A percentile compares a stretch with the other conserved stretches of the same genome.
phyloP scores from a whole-genome alignment of 352 stramenopile genomes.

The Globisporangium cederbergense region DNA sequence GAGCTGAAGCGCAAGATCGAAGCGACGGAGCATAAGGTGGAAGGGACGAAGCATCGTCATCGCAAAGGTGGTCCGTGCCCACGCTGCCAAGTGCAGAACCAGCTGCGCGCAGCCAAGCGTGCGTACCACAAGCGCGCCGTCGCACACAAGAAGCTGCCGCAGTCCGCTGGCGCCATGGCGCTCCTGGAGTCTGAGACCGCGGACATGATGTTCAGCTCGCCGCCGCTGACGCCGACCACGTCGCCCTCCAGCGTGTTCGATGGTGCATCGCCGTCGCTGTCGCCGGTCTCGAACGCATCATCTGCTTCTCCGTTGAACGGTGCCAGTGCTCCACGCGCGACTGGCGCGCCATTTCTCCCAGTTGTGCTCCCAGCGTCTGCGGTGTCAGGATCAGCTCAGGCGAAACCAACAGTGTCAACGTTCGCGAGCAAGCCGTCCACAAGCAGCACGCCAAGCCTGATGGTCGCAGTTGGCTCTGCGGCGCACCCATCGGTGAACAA shows the following conservation, averaged over 20 bases:
- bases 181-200: slow-evolving; percentile 11
- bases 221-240: slow-evolving; percentile 12
- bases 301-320: slow-evolving; percentile 7
- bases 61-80: slow-evolving; percentile 79
- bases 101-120: slow-evolving; percentile 72
- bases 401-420: slow-evolving; percentile 6
- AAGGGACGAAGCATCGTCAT: slow-evolving; percentile 85
- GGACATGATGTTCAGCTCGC: slow-evolving; percentile 16
- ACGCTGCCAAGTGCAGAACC: slow-evolving; percentile 81
- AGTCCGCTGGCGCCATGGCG: slow-evolving; percentile 25
- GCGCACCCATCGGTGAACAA: slow-evolving; percentile 3
- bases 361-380: slow-evolving; percentile 24
- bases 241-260: slow-evolving; percentile 21
- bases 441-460: slow-evolving; percentile 2
- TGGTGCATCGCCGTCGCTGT: slow-evolving; percentile 23
- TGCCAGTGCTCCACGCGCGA: not conserved
- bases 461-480: slow-evolving; percentile 12
- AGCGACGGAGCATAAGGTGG: slow-evolving; percentile 78
- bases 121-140: slow-evolving; percentile 80
- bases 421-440: not conserved
- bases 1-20: slow-evolving; percentile 86
- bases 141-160: slow-evolving; percentile 78
- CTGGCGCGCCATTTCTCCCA: slow-evolving; percentile 21
- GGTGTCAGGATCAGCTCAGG: slow-evolving; percentile 4
- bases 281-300: slow-evolving; percentile 15